Conservation (phyloP, 306 rosid species). For the Glycine soja region DNA sequence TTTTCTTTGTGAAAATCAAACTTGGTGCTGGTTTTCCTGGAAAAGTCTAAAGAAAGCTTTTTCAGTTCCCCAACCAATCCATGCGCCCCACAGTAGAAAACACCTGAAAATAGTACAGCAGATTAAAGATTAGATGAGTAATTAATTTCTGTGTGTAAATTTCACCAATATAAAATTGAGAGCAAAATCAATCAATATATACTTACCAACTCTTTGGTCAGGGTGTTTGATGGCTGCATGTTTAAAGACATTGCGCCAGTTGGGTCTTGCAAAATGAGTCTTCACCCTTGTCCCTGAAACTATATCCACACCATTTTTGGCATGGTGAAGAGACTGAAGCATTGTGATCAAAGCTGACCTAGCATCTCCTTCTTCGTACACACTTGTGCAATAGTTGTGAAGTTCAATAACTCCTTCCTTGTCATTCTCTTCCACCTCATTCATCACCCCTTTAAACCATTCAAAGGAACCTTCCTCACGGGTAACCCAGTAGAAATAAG, state of each 20-base stretch:
- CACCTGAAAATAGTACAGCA: conserved; percentile 57
- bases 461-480: conserved; percentile 88
- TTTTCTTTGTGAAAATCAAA: conserved; percentile 95
- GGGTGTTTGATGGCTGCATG: conserved; percentile 67
- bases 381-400: conserved; percentile 85
- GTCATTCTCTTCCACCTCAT: conserved; percentile 81
- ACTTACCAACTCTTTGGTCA: conserved; percentile 76
- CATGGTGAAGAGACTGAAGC: conserved; percentile 86
- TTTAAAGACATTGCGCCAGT: conserved; percentile 81
- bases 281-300: conserved; percentile 84
- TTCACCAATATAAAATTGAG: neutral
- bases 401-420: conserved; percentile 71
- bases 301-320: conserved; percentile 72
- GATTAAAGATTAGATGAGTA: neutral
- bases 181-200: neutral
- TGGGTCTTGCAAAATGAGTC: conserved; percentile 84
- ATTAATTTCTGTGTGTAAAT: neutral
- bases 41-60: conserved; percentile 70
- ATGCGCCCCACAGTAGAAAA: conserved; percentile 84
- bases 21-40: conserved; percentile 78
- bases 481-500: conserved; percentile 94
- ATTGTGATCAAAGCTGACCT: conserved; percentile 82
- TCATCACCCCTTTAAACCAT: conserved; percentile 88
- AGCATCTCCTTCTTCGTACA: conserved; percentile 89
- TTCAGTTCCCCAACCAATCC: conserved; percentile 76